Evolutionary conservation across 2,329 filamentous ascomycete species (phyloP).

Genomic region (Pyrenophora tritici-repentis): DNA sequence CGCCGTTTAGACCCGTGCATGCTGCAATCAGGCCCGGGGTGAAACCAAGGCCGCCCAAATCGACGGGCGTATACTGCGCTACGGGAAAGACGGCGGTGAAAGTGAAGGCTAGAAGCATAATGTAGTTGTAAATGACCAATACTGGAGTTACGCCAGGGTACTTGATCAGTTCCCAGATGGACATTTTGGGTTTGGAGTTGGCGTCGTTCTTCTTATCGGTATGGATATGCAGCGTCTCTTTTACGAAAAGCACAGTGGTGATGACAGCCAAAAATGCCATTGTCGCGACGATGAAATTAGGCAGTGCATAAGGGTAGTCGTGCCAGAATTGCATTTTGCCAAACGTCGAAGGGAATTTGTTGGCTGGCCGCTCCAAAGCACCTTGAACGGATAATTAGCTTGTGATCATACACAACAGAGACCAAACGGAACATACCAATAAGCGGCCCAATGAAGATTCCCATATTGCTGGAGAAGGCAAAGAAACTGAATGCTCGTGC

Average conservation of each 20-base stretch:
- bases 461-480: slow-evolving; percentile 74
- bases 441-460: slow-evolving; percentile 73
- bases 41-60: slow-evolving; percentile 69
- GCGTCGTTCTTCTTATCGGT: slow-evolving; percentile 20
- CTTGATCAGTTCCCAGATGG: slow-evolving; percentile 61
- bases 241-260: slow-evolving; percentile 60
- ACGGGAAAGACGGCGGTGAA: slow-evolving; percentile 74
- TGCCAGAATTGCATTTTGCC: slow-evolving; percentile 62
- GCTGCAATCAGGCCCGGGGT: slow-evolving; percentile 66
- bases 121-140: slow-evolving; percentile 67
- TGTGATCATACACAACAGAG: background rate
- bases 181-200: slow-evolving; percentile 43
- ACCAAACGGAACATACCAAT: slow-evolving; percentile 49
- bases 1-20: slow-evolving; percentile 67
- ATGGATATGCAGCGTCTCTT: slow-evolving; percentile 56
- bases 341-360: slow-evolving; percentile 66
- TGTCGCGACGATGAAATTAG: slow-evolving; percentile 62
- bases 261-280: slow-evolving; percentile 61
- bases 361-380: slow-evolving; percentile 71
- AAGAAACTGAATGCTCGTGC: slow-evolving; percentile 77
- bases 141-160: slow-evolving; percentile 69
- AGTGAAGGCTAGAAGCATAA: slow-evolving; percentile 70
- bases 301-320: slow-evolving; percentile 68
- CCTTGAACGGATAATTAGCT: slow-evolving; percentile 50
- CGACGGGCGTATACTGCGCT: slow-evolving; percentile 67